Evolutionary conservation across 2,329 filamentous ascomycete species (phyloP), one percentile per base, ranked within the genome.

Genomic region (Colletotrichum sp.): DNA sequence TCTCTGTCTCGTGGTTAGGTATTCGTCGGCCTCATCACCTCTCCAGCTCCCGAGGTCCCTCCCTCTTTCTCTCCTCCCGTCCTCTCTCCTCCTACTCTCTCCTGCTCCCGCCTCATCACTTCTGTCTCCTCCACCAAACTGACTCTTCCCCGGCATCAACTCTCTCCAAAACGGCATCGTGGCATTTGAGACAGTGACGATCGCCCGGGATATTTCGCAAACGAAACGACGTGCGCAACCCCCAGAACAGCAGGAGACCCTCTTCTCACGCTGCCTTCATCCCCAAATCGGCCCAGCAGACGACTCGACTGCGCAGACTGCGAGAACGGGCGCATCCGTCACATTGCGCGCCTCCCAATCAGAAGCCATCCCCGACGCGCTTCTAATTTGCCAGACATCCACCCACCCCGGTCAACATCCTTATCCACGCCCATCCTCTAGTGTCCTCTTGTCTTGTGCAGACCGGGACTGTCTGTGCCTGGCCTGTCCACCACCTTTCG

Each of bases 321-420:
- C 29, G 62, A 63, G 71, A 66, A 66, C 68, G 71, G 67, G 71
- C 63, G 72, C 63, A 73, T 66, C 72, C 72, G 72, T 72, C 72
- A 74, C 72, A 67, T 58, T 31, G 54, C 72, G 72, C 72, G 68
- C 57, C 34, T 21, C 47, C 72, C 72, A 74, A 74, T 74, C 72
- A 74, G 43, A 38, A 13, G 24, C 21, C 63, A 29, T 34, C 9
- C 12, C 21, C 62, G 36, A 63, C 69, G 72, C 72, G 68, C 57
- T 72, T 55, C 63, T 72, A 74, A 74, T 74, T 74, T 74, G 62
- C 68, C 43, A 63, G 57, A 63, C 55, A 71, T 74, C 72, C 72
- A 74, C 72, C 31, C 34, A 57, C 47, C 43, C 16, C 27, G 18
- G 33, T 47, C 62, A 16, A 51, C 43, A 51, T 47, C 38, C 38